Conservation (phyloP, 2,329 filamentous ascomycete genomes). For the Fusarium domesticum region DNA sequence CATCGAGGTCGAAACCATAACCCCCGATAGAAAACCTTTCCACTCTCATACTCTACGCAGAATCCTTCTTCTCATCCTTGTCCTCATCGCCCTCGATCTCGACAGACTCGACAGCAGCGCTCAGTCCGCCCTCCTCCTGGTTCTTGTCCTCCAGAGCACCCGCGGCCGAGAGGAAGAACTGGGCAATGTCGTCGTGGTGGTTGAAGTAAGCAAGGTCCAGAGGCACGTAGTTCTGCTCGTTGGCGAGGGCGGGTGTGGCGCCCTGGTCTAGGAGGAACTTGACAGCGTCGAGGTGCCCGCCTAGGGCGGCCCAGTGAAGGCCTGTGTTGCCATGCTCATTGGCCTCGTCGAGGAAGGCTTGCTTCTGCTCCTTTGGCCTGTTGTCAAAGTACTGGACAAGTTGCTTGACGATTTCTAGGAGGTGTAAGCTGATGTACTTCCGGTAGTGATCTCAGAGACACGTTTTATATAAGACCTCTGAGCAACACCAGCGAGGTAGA, state of each 20-base stretch:
- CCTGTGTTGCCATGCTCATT: constrained; percentile 88
- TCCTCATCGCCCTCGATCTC: constrained; percentile 37
- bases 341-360: constrained; percentile 60
- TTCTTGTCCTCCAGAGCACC: constrained; percentile 48
- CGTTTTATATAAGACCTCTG: too few species aligned
- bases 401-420: constrained; percentile 43
- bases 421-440: too few species aligned
- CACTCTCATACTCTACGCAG: constrained; percentile 3
- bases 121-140: constrained; percentile 43
- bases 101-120: constrained; percentile 37
- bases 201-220: constrained; percentile 71
- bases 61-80: constrained; percentile 16
- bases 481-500: not conserved
- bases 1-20: not conserved
- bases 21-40: not conserved
- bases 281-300: constrained; percentile 79
- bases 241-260: constrained; percentile 74
- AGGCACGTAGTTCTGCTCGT: constrained; percentile 79
- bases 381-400: constrained; percentile 43
- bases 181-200: constrained; percentile 63
- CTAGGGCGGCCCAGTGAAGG: constrained; percentile 89
- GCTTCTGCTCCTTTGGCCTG: constrained; percentile 41
- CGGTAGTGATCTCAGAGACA: too few species aligned
- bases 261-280: constrained; percentile 73
- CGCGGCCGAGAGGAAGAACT: constrained; percentile 55